Evolutionary conservation across 345 rosid genomes (phyloP), one percentile per base, ranked within the genome.

Genomic region (Mercurialis annua): DNA sequence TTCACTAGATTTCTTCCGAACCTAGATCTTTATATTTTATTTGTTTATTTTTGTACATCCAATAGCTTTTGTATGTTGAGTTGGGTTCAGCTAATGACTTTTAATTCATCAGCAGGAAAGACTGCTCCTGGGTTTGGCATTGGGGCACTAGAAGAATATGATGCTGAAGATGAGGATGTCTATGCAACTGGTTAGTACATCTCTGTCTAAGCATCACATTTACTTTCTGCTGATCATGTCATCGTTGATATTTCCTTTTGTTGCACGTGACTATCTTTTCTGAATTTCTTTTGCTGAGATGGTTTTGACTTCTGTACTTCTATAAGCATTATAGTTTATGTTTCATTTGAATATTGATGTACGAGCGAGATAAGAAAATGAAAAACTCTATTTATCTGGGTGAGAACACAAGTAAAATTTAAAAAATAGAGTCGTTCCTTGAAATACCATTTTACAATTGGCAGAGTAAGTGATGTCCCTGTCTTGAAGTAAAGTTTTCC

Each of bases 91-190:
- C 81, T 81, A 64, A 84, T 66, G 77, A 62, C 66, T 53, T 62
- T 73, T 71, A 65, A 68, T 73, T 59, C 77, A 83, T 82, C 95
- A 94, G 96, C 90, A 79, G 89, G 95, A 84, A 89, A 88, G 76
- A 78, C 81, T 76, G 93, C 90, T 75, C 89, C 95, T 48, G 99
- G 99, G 62, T 91, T 94, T 83, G 99, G 99, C 73, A 91, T 94
- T 83, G 99, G 99, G 33, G 99, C 99, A 54, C 93, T 94, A 47
- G 99, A 91, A 79, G 99, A 91, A 71, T 92, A 81, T 78, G 96
- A 86, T 83, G 89, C 73, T 33, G 99, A 94, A 88, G 99, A 94
- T 78, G 99, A 91, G 81, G 99, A 94, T 81, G 82, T 94, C 51
- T 91, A 89, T 78, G 76, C 80, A 60, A 23, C 88, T 31, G 89